Evolutionary conservation across 805 yeast genomes (phyloP), one percentile per base, ranked within the genome.

Genomic region (Candida rishiriensis): DNA sequence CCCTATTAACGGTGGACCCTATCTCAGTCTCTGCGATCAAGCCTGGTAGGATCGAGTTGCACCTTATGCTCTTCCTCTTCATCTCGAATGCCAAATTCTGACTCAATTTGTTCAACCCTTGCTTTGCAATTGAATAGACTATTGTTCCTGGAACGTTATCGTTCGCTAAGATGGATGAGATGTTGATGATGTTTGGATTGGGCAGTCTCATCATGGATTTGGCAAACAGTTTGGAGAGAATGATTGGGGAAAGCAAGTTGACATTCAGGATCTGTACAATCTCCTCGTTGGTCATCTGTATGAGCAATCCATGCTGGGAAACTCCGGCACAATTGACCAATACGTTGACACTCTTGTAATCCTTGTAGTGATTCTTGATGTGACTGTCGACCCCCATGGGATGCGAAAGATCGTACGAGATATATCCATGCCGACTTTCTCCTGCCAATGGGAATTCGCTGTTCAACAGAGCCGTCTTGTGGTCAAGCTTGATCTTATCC

Each of bases 41-140:
- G 0, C 91, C 91, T 0, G 95, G 93, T 15, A 81, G 60, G 1
- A 88, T 60, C 1, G 83, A 69, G 59, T 85, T 85, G 36, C 83
- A 83, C 33, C 87, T 61, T 2, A 88, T 71, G 10, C 69, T 69
- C 31, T 65, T 60, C 0, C 78, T 62, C 12, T 72, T 73, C 47
- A 84, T 56, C 51, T 88, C 96, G 1, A 60, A 52, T 0, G 90
- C 84, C 30, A 85, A 57, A 0, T 82, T 60, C 37, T 68, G 63
- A 0, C 88, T 75, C 52, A 87, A 79, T 3, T 83, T 83, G 39
- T 75, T 63, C 3, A 88, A 55, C 0, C 88, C 96, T 0, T 83
- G 81, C 56, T 88, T 88, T 42, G 84, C 68, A 0, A 89, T 85
- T 0, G 83, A 66, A 53, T 88, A 88, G 0, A 81, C 81, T 0